Conservation (phyloP, 2,329 filamentous ascomycete genomes). For the Penicillium thymicola region DNA sequence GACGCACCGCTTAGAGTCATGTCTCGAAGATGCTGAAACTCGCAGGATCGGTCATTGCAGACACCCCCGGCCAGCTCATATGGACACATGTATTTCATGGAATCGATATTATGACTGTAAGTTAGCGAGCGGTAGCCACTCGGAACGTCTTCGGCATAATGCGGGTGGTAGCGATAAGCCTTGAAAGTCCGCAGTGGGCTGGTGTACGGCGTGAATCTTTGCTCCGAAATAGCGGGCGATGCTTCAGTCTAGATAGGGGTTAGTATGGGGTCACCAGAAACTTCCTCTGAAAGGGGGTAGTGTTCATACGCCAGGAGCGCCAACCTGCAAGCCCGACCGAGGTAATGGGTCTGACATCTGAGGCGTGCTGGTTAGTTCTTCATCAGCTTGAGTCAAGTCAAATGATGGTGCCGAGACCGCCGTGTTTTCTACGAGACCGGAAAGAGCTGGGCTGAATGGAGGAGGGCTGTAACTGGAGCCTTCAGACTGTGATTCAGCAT, state of each 20-base stretch:
- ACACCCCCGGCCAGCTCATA: slow-evolving; percentile 66
- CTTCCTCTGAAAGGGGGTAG: slow-evolving; percentile 14
- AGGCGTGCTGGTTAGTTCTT: slow-evolving; percentile 32
- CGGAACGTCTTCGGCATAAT: slow-evolving; percentile 64
- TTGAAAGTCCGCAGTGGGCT: slow-evolving; percentile 80
- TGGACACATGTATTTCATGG: slow-evolving; percentile 69
- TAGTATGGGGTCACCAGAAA: slow-evolving; percentile 23
- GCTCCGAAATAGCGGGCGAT: slow-evolving; percentile 15
- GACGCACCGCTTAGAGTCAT: slow-evolving; percentile 74
- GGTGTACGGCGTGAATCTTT: slow-evolving; percentile 65
- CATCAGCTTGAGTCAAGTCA: slow-evolving; percentile 22
- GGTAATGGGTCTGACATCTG: slow-evolving; percentile 27
- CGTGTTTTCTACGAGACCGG: slow-evolving; percentile 28
- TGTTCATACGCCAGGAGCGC: slow-evolving; percentile 34
- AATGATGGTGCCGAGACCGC: slow-evolving; percentile 21
- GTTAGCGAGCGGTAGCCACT: slow-evolving; percentile 85
- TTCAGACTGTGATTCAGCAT: slow-evolving; percentile 24
- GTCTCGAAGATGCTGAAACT: slow-evolving; percentile 74
- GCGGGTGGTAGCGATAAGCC: slow-evolving; percentile 84
- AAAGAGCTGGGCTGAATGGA: slow-evolving; percentile 44
- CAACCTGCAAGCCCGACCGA: slow-evolving; percentile 25
- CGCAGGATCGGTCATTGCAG: slow-evolving; percentile 73
- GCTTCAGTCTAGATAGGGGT: slow-evolving; percentile 28
- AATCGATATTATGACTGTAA: slow-evolving; percentile 87
- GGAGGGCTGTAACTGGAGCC: slow-evolving; percentile 35